Base-by-base conservation (phyloP, 768 basidiomycete species). In the Podaxis sp. region DNA sequence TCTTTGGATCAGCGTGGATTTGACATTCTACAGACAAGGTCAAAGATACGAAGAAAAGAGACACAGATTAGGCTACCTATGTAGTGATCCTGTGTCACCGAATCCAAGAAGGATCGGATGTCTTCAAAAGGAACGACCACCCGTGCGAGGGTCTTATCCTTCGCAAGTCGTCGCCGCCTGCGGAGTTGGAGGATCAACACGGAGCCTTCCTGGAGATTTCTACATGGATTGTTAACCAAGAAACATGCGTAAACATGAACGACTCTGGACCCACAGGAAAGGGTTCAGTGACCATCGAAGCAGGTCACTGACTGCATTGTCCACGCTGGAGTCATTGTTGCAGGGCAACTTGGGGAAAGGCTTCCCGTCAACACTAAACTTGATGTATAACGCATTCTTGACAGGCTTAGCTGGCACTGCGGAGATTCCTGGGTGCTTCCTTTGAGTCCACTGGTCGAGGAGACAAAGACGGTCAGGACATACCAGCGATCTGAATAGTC, bases 281-380 rank as follows among this genome's bases (percentile, higher is more conserved):
- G 67, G 67, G 22, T 59, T 46, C 7, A 67, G 44, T 19, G 51
- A 22, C 67, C 67, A 67, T 46, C 53, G 57, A n/a, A 67, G 59
- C 46, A 59, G 55, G 13, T 38, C 40, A 0, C 53, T 15, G 17
- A 36, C 6, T 39, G 49, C 24, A 26, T 7, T 7, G 7, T 56
- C 52, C 17, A 26, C 48, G 24, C 28, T 53, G 63, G 53, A 40
- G n/a, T 65, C 58, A 48, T 64, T 42, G 19, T 11, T 39, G 36
- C 52, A 63, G 22, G 62, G 64, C 17, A 67, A 58, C 36, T 56
- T 60, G 17, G 55, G 36, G 19, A 64, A 61, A 7, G 65, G 62
- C 12, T 33, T 54, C 22, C 56, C 64, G n/a, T 65, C 64, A 12
- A 64, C 28, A 6, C 60, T 22, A n/a, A 65, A 28, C 42, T 65